Percentiles rank a stretch among this genome's conserved stretches.
Conservation (phyloP, 2,329 filamentous ascomycete genomes). For the Didymella arachidicola region DNA sequence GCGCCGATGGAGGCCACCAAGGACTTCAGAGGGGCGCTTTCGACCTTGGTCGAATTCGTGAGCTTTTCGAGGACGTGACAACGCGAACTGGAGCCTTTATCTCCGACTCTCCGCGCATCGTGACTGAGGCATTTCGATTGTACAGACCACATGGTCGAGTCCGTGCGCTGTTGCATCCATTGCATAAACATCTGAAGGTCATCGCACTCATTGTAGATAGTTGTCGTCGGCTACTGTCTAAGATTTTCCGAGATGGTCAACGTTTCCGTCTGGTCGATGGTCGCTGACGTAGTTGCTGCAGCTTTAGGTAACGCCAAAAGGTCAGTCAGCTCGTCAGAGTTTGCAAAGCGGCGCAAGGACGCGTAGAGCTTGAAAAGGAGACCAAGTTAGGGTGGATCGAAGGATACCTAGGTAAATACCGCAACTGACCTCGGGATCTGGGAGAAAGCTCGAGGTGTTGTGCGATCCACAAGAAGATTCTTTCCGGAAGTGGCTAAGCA, state of each 20-base stretch:
- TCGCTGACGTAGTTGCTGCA: slow-evolving; percentile 8
- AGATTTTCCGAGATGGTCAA: neutral
- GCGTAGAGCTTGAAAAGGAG: neutral
- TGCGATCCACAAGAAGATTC: slow-evolving; percentile 11
- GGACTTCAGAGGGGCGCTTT: neutral
- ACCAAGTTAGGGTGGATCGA: neutral
- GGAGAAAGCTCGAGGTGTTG: slow-evolving; percentile 11
- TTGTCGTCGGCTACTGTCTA: neutral
- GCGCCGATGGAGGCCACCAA: neutral
- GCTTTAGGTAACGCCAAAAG: neutral
- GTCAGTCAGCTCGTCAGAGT: neutral
- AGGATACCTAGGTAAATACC: slow-evolving; percentile 7
- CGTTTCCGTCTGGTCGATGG: neutral
- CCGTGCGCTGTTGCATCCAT: neutral
- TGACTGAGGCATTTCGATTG: neutral
- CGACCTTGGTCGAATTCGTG: neutral
- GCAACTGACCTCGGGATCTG: slow-evolving; percentile 10
- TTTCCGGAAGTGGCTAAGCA: slow-evolving; percentile 7
- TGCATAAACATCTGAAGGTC: neutral
- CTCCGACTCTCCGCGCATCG: neutral
- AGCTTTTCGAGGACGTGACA: neutral
- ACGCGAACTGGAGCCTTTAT: neutral
- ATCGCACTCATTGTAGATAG: neutral
- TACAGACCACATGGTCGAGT: too few species aligned
- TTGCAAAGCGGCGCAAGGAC: neutral